Evolutionary conservation across 2,329 filamentous ascomycete species (phyloP).

Genomic region (Aspergillus ochraceoroseus): DNA sequence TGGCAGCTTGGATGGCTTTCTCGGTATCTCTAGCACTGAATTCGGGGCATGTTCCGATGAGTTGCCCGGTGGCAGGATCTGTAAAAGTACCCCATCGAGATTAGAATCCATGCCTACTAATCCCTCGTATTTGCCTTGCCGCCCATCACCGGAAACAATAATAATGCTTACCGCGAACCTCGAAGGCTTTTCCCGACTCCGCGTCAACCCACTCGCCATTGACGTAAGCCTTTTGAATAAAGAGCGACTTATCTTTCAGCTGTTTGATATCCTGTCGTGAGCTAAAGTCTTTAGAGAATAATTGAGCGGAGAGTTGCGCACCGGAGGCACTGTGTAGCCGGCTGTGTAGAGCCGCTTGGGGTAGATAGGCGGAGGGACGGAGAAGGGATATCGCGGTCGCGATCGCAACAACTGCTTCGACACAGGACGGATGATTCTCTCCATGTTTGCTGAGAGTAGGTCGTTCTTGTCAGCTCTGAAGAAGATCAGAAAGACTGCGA

Average conservation of each 20-base stretch:
- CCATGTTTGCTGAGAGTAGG: slow-evolving; percentile 26
- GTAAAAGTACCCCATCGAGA: too few relatives aligned
- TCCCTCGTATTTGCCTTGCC: too few relatives aligned
- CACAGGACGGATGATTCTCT: slow-evolving; percentile 35
- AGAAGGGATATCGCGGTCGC: slow-evolving; percentile 34
- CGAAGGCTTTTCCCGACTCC: slow-evolving; percentile 84
- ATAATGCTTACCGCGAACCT: slow-evolving; percentile 65
- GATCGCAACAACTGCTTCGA: slow-evolving; percentile 36
- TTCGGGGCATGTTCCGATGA: slow-evolving; percentile 77
- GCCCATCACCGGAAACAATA: too few relatives aligned
- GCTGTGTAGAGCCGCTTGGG: slow-evolving; percentile 41
- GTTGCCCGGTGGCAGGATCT: slow-evolving; percentile 77
- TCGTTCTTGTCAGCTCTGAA: background rate
- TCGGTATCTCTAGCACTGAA: slow-evolving; percentile 74
- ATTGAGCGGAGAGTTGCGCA: slow-evolving; percentile 20
- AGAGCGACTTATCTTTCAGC: slow-evolving; percentile 73
- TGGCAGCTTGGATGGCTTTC: slow-evolving; percentile 76
- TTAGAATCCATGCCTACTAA: too few relatives aligned
- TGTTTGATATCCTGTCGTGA: slow-evolving; percentile 32
- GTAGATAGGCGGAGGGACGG: slow-evolving; percentile 30
- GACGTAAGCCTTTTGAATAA: slow-evolving; percentile 80
- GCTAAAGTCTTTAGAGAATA: background rate
- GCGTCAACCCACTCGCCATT: slow-evolving; percentile 90
- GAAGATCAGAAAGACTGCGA: slow-evolving; percentile 1
- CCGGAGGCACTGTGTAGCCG: slow-evolving; percentile 40